These are phyloP conservation scores for Symbiodinium natans DNA, from an alignment of 73 alveolate species.

Conservation along the genomic window DNA sequence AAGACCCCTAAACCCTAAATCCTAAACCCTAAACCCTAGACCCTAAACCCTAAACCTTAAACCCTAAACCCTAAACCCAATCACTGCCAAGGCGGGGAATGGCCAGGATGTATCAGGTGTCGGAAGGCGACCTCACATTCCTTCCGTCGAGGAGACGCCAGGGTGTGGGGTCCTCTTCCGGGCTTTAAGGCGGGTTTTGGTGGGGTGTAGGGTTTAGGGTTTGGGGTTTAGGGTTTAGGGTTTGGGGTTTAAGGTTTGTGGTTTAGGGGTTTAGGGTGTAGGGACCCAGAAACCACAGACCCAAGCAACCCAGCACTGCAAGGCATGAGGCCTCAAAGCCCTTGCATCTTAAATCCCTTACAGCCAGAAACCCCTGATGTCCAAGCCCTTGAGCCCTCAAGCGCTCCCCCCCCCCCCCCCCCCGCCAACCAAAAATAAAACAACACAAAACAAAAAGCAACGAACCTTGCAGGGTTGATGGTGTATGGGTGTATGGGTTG, in stretches of 20 bases:
- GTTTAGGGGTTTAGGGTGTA: background rate
- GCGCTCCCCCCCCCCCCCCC: too few relatives aligned
- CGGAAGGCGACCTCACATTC: constrained; percentile 18
- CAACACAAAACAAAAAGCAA: too few relatives aligned
- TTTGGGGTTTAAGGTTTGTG: background rate
- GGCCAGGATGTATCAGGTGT: constrained; percentile 71
- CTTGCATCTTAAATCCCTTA: too few relatives aligned
- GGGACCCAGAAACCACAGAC: background rate
- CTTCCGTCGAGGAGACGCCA: constrained; percentile 59
- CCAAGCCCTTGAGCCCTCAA: too few relatives aligned
- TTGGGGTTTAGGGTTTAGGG: background rate
- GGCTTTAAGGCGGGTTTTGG: too few relatives aligned
- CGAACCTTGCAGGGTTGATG: too few relatives aligned
- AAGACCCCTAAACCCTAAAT: too few relatives aligned
- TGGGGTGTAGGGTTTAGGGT: background rate
- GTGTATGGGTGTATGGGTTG: too few relatives aligned
- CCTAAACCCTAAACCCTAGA: background rate
- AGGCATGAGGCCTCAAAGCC: background rate
- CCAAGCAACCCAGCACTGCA: background rate
- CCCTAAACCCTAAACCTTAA: background rate
- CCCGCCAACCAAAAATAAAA: too few relatives aligned
- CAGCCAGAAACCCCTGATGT: too few relatives aligned
- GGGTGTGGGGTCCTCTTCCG: too few relatives aligned
- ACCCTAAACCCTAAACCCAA: background rate
- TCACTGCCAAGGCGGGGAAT: constrained; percentile 37